A percentile compares a stretch with the other conserved stretches of the same genome.
These are phyloP conservation scores for Gossypium mustelinum DNA, from an alignment of 345 rosid species.

Conservation along the genomic window DNA sequence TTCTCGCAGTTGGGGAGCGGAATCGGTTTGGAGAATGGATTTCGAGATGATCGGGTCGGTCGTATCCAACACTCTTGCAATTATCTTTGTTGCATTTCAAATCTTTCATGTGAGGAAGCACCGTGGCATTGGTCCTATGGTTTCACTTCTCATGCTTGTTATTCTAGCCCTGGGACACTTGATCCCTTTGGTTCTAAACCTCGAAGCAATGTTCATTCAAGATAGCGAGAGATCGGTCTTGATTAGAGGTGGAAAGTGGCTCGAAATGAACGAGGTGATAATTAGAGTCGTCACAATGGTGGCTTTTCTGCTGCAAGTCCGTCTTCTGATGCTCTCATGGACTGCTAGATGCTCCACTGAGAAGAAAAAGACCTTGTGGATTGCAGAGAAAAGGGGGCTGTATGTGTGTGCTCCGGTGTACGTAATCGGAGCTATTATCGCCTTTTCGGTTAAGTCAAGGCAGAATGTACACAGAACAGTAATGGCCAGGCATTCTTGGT, in stretches of 20 bases:
- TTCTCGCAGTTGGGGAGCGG: slow-evolving; percentile 6
- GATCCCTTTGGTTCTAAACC: slow-evolving; percentile 38
- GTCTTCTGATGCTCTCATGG: slow-evolving; percentile 39
- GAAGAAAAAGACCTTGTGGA: slow-evolving; percentile 24
- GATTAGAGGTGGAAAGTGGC: slow-evolving; percentile 28
- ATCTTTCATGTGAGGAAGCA: slow-evolving; percentile 34
- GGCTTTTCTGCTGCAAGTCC: slow-evolving; percentile 41
- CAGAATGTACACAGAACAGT: too few relatives aligned
- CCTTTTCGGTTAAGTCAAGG: slow-evolving; percentile 12
- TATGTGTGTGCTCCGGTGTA: slow-evolving; percentile 28
- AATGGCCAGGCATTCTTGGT: not conserved
- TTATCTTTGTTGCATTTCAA: slow-evolving; percentile 37
- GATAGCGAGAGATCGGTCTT: slow-evolving; percentile 16
- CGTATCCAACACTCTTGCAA: slow-evolving; percentile 38
- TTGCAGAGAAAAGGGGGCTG: slow-evolving; percentile 38
- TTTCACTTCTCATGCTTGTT: slow-evolving; percentile 46
- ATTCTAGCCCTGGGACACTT: slow-evolving; percentile 40
- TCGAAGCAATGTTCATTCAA: slow-evolving; percentile 35
- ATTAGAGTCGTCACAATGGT: slow-evolving; percentile 44
- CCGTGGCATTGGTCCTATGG: slow-evolving; percentile 31
- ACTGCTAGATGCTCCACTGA: slow-evolving; percentile 18
- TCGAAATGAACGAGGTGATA: slow-evolving; percentile 38
- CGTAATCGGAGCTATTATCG: slow-evolving; percentile 30
- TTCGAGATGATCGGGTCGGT: slow-evolving; percentile 42
- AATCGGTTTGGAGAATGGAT: slow-evolving; percentile 43